Conservation (phyloP, 1,139 yeast species). For the Suhomyces taliae region DNA sequence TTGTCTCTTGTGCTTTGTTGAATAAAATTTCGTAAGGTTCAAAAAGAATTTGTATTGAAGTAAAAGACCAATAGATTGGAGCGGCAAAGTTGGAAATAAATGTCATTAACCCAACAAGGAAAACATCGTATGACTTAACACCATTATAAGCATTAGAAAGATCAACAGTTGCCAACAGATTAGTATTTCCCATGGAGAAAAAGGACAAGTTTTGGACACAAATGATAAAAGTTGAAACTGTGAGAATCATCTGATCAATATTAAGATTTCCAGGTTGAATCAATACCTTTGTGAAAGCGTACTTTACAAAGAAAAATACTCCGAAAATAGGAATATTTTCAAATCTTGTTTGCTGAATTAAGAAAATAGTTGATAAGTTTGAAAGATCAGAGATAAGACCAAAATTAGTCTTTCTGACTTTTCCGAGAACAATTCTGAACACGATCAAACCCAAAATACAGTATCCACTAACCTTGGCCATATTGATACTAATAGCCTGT, state of each 20-base stretch:
- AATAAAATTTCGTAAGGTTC: constrained; percentile 21
- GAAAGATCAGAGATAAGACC: constrained; percentile 43
- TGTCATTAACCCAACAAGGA: constrained; percentile 76
- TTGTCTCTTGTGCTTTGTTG: constrained; percentile 13
- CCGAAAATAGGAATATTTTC: constrained; percentile 71
- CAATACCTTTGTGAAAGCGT: constrained; percentile 17
- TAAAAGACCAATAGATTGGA: constrained; percentile 80
- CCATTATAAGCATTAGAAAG: constrained; percentile 93
- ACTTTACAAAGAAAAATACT: constrained; percentile 45
- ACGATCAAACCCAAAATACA: constrained; percentile 21
- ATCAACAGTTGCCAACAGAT: constrained; percentile 88
- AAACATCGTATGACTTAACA: constrained; percentile 62
- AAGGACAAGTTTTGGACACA: constrained; percentile 72
- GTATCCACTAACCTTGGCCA: constrained; percentile 26
- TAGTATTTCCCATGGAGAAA: constrained; percentile 88
- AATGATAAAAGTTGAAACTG: constrained; percentile 24
- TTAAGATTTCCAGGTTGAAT: constrained; percentile 12
- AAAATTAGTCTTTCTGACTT: constrained; percentile 20
- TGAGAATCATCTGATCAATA: constrained; percentile 25
- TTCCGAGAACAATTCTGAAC: constrained; percentile 30
- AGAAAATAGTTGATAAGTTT: constrained; percentile 49
- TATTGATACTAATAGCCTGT: constrained; percentile 26
- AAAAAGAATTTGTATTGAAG: constrained; percentile 46
- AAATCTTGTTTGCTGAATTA: constrained; percentile 69
- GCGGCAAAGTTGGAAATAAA: constrained; percentile 82